Conservation (phyloP, 2,329 filamentous ascomycete species). For the Pochonia chlamydosporia region DNA sequence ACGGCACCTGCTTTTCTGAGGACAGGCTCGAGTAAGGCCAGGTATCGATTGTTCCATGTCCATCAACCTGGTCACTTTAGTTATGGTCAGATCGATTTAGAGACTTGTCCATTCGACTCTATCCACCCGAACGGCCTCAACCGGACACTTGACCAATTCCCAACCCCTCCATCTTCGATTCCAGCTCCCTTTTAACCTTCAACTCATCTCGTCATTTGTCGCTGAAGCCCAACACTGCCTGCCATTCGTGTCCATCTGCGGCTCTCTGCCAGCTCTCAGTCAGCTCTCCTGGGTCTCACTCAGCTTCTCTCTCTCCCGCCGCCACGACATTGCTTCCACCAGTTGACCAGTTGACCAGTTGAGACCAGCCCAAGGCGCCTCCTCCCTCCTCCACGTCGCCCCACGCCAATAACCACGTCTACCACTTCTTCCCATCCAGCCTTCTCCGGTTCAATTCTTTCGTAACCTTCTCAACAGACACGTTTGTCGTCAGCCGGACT, state of each 20-base stretch:
- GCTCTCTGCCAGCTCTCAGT: background rate
- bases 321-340: too few relatives aligned
- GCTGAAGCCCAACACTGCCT: too few relatives aligned
- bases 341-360: too few relatives aligned
- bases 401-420: background rate
- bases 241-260: too few relatives aligned
- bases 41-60: too few relatives aligned
- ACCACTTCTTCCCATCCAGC: slow-evolving; percentile 7
- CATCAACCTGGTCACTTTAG: too few relatives aligned
- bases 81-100: too few relatives aligned
- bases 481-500: background rate
- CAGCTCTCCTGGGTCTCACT: background rate
- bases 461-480: background rate
- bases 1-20: too few relatives aligned
- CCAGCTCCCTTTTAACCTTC: slow-evolving; percentile 1
- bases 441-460: slow-evolving; percentile 1
- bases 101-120: too few relatives aligned
- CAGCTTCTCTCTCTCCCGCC: too few relatives aligned
- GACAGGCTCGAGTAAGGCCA: too few relatives aligned
- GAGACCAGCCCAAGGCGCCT: too few relatives aligned
- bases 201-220: background rate
- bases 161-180: background rate
- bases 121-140: background rate
- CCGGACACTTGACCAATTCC: background rate
- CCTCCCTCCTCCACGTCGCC: background rate